These are phyloP conservation scores for Drosera spatulata DNA, from an alignment of 179 eudicot species.

Conservation along the genomic window DNA sequence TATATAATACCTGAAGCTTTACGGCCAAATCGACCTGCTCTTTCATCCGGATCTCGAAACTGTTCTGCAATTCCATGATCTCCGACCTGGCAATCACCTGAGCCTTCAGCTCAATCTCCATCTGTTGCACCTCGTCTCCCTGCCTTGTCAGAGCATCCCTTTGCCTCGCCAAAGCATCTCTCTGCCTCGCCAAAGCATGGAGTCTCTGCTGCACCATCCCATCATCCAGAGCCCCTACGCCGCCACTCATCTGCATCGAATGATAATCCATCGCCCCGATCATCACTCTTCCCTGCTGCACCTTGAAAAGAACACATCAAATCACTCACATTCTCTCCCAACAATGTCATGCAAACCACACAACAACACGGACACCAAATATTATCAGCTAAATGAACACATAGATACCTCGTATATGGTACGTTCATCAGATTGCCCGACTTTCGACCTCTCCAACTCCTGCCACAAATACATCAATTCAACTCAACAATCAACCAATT, in stretches of 20 bases:
- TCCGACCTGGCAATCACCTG: slow-evolving; percentile 64
- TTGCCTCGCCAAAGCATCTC: slow-evolving; percentile 57
- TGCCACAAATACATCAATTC: slow-evolving; percentile 5
- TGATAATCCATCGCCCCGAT: slow-evolving; percentile 56
- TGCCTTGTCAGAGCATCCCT: slow-evolving; percentile 39
- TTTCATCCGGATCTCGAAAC: slow-evolving; percentile 51
- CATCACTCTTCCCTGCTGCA: slow-evolving; percentile 67
- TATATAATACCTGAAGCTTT: slow-evolving; percentile 55
- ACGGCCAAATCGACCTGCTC: slow-evolving; percentile 47
- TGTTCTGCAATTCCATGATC: slow-evolving; percentile 49
- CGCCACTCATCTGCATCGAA: slow-evolving; percentile 42
- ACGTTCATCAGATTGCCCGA: slow-evolving; percentile 78
- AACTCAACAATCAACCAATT: slow-evolving; percentile 5
- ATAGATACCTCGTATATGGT: slow-evolving; percentile 71
- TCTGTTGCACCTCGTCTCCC: slow-evolving; percentile 68
- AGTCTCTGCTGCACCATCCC: slow-evolving; percentile 61
- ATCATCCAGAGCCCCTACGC: slow-evolving; percentile 28
- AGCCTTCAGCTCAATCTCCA: slow-evolving; percentile 80
- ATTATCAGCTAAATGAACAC: slow-evolving; percentile 7
- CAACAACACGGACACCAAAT: background rate
- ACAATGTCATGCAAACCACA: background rate
- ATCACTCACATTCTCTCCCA: slow-evolving; percentile 10
- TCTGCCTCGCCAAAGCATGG: slow-evolving; percentile 44
- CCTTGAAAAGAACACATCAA: slow-evolving; percentile 33
- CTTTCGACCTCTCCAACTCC: slow-evolving; percentile 64